Evolutionary conservation across 805 yeast genomes (phyloP).

Genomic region (Lipomyces orientalis): DNA sequence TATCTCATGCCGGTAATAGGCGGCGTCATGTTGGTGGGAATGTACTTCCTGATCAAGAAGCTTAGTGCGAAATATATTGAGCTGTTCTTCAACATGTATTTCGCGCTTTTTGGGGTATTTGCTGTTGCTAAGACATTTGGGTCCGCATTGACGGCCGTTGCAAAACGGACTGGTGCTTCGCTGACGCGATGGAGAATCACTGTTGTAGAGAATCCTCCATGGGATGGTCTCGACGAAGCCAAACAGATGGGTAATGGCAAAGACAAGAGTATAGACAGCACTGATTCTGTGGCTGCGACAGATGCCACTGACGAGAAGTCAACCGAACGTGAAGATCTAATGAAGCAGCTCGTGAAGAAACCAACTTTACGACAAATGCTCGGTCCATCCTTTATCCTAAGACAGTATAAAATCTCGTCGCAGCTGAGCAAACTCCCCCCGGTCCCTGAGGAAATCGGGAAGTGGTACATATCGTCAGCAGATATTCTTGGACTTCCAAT

Average conservation of each 20-base stretch:
- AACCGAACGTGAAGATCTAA: slow-evolving; percentile 12
- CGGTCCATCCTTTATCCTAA: slow-evolving; percentile 17
- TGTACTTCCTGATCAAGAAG: slow-evolving; percentile 49
- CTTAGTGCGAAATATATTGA: slow-evolving; percentile 46
- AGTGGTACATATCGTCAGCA: slow-evolving; percentile 29
- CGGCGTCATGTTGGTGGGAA: slow-evolving; percentile 47
- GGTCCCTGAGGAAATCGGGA: slow-evolving; percentile 22
- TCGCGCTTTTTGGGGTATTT: slow-evolving; percentile 46
- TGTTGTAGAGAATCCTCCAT: slow-evolving; percentile 27
- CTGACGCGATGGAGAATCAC: slow-evolving; percentile 26
- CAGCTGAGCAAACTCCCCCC: slow-evolving; percentile 25
- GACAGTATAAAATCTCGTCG: slow-evolving; percentile 20
- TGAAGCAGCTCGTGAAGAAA: slow-evolving; percentile 21
- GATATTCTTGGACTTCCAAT: slow-evolving; percentile 32
- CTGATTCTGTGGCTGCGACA: slow-evolving; percentile 10
- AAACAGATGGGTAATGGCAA: slow-evolving; percentile 45
- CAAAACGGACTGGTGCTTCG: slow-evolving; percentile 13
- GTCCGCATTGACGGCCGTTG: slow-evolving; percentile 16
- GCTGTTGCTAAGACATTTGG: slow-evolving; percentile 46
- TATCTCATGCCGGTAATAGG: slow-evolving; percentile 54
- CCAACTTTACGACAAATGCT: slow-evolving; percentile 21
- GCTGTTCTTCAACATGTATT: slow-evolving; percentile 47
- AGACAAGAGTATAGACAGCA: slow-evolving; percentile 18
- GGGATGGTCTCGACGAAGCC: slow-evolving; percentile 48
- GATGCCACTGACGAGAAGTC: slow-evolving; percentile 6